phyloP scores from a whole-genome alignment of 352 stramenopile genomes.

The Phytophthora fragariae region DNA sequence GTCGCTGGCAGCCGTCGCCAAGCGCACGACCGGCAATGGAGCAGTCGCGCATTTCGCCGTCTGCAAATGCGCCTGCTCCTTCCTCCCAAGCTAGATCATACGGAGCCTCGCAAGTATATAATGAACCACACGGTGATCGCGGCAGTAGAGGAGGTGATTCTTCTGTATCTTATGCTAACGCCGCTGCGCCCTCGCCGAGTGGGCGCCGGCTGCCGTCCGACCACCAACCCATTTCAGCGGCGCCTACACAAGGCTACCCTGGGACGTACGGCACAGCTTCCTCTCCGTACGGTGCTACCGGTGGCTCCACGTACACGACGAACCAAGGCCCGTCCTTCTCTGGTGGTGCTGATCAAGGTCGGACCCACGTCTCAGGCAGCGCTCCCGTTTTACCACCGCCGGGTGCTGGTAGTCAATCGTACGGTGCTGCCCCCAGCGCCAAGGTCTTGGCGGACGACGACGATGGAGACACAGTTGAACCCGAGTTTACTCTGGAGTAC shows the following conservation, averaged over 20 bases:
- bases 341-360: conserved; percentile 32
- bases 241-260: conserved; percentile 27
- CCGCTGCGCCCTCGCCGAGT: conserved; percentile 29
- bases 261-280: conserved; percentile 25
- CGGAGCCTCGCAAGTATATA: conserved; percentile 65
- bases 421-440: conserved; percentile 5
- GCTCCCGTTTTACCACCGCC: conserved; percentile 29
- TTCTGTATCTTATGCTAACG: conserved; percentile 63
- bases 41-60: conserved; percentile 29
- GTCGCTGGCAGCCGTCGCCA: conserved; percentile 40
- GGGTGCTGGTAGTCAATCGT: conserved; percentile 36
- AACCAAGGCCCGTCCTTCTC: conserved; percentile 32
- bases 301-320: conserved; percentile 21
- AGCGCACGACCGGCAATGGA: conserved; percentile 29
- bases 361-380: conserved; percentile 24
- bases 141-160: conserved; percentile 49
- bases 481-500: conserved; percentile 82
- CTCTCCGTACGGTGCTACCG: conserved; percentile 26
- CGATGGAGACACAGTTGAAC: conserved; percentile 56
- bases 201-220: conserved; percentile 28
- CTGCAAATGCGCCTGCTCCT: conserved; percentile 40
- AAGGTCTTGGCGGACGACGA: conserved; percentile 64
- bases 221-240: conserved; percentile 11
- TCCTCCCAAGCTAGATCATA: conserved; percentile 65
- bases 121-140: conserved; percentile 66